Evolutionary conservation across 2,329 filamentous ascomycete species (phyloP).

Genomic region (Pyrenophora graminea): DNA sequence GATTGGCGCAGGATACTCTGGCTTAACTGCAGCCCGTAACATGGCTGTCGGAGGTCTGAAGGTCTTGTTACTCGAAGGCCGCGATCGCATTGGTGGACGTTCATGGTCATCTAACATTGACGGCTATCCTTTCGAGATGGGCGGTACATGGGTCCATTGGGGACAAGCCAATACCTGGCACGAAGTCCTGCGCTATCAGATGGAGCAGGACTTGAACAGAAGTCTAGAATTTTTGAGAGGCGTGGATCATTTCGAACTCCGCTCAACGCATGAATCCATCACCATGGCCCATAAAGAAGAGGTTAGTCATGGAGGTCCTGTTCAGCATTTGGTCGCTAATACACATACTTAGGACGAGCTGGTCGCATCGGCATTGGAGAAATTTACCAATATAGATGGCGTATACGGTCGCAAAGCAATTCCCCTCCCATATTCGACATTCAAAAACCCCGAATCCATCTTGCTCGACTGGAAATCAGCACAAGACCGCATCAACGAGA

Average conservation of each 20-base stretch:
- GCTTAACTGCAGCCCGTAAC: constrained; percentile 32
- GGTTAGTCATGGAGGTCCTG: constrained; percentile 13
- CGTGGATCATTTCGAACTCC: constrained; percentile 51
- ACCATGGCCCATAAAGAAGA: constrained; percentile 52
- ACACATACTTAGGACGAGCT: constrained; percentile 25
- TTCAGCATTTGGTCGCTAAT: not conserved
- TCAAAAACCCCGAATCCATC: constrained; percentile 8
- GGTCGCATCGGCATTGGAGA: constrained; percentile 39
- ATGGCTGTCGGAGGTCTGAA: constrained; percentile 22
- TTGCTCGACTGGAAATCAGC: constrained; percentile 36
- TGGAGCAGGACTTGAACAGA: constrained; percentile 34
- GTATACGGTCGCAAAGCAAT: constrained; percentile 45
- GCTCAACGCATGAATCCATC: constrained; percentile 31
- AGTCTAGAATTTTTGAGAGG: constrained; percentile 50
- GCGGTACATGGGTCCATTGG: constrained; percentile 49
- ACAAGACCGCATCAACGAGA: constrained; percentile 50
- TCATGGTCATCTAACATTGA: constrained; percentile 49
- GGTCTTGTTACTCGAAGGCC: constrained; percentile 46
- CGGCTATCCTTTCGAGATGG: constrained; percentile 47
- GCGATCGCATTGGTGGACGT: constrained; percentile 51
- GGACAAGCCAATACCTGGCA: constrained; percentile 29
- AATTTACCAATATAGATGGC: constrained; percentile 56
- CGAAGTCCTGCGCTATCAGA: constrained; percentile 54
- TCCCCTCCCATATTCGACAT: constrained; percentile 48
- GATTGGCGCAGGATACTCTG: constrained; percentile 32